Base-by-base conservation (phyloP, 768 basidiomycete genomes). In the Lactifluus rugatus region DNA sequence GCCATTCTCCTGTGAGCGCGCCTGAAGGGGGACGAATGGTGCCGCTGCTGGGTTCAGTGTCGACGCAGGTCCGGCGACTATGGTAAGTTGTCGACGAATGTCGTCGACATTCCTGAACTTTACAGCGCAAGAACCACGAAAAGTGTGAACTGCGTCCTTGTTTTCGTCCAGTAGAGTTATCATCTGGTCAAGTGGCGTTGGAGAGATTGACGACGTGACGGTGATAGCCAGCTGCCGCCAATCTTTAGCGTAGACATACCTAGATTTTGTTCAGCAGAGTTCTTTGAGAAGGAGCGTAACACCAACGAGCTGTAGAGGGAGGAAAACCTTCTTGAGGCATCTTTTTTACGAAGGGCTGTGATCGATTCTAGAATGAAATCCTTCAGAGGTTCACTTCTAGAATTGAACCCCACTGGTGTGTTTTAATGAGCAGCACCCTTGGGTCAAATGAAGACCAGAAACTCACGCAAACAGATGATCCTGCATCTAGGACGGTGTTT, bases 121-220 rank as follows among this genome's bases (percentile, higher is more conserved):
- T 13, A 63, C 31, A 2, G 25, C 28, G 23, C 48, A 44, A 7
- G 51, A 48, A 1, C 52, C 52, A 28, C 46, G 34, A 23, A 53
- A 45, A 23, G 6, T 14, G 10, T 3, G n/a, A 5, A 2, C 21
- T 3, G 41, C 2, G 1, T 2, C 16, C 34, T n/a, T 47, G 14
- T 7, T 46, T 48, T 44, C 58, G 7, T 60, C 23, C 13, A 39
- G 16, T 13, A 62, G 48, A 17, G 16, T 28, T n/a, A 62, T 28
- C 53, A 62, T 62, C 44, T 60, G 58, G 21, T 62, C 61, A 5
- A 62, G 47, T 4, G 48, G 42, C 6, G 61, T 51, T 41, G 41
- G 14, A n/a, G 48, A 11, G 41, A 62, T 50, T 2, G 61, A 62
- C 17, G 52, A 39, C 6, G 61, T 45, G 7, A 54, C 56, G 9